phyloP scores from a whole-genome alignment of 768 basidiomycete genomes.

The Boletellus emodensis region DNA sequence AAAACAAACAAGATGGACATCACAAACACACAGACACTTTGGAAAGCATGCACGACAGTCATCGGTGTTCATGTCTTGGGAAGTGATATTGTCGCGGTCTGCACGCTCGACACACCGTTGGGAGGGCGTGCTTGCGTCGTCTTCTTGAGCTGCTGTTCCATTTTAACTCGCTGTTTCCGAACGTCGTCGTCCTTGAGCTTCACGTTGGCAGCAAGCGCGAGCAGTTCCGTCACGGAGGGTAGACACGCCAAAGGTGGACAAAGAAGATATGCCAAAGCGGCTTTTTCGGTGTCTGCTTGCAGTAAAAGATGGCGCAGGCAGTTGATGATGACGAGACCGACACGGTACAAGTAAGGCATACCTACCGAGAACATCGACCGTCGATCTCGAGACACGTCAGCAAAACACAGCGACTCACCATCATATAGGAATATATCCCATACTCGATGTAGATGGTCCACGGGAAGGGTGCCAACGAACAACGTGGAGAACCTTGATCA shows the following conservation, averaged over 20 bases:
- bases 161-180: constrained; percentile 68
- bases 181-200: constrained; percentile 80
- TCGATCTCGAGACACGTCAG: neutral
- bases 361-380: constrained; percentile 39
- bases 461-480: constrained; percentile 64
- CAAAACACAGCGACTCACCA: constrained; percentile 41
- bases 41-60: neutral
- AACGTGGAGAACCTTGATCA: constrained; percentile 62
- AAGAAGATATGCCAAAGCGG: constrained; percentile 45
- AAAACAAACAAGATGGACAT: neutral
- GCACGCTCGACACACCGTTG: constrained; percentile 25
- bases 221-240: constrained; percentile 56
- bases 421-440: constrained; percentile 85
- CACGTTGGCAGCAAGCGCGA: constrained; percentile 56
- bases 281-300: constrained; percentile 44
- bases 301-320: constrained; percentile 59
- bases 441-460: constrained; percentile 62
- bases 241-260: constrained; percentile 51
- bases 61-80: constrained; percentile 19
- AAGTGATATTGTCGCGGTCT: constrained; percentile 27
- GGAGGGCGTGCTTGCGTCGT: constrained; percentile 42
- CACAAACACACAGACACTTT: constrained; percentile 7
- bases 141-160: constrained; percentile 69
- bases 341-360: constrained; percentile 67
- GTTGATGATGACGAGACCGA: constrained; percentile 61